Evolutionary conservation across 2,329 filamentous ascomycete genomes (phyloP).

Genomic region (Beauveria asiatica): DNA sequence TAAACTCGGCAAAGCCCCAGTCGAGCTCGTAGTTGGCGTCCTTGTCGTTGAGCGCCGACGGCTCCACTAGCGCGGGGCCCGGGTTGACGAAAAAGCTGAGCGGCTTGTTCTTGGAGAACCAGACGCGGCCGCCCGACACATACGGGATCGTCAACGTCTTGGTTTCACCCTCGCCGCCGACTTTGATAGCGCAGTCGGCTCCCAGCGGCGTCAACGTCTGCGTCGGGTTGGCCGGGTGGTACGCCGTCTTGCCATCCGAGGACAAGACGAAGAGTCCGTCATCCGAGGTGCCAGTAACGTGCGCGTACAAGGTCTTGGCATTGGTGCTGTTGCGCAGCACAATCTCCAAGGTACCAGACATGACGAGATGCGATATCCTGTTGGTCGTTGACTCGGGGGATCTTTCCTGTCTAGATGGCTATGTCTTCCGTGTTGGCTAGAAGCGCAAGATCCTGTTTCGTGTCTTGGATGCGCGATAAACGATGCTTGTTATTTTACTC

Average conservation of each 20-base stretch:
- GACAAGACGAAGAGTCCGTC: constrained; percentile 54
- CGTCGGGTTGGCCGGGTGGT: constrained; percentile 54
- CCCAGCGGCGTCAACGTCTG: constrained; percentile 41
- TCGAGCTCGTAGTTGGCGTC: constrained; percentile 53
- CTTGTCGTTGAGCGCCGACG: constrained; percentile 56
- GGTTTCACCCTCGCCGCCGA: constrained; percentile 53
- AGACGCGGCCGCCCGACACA: constrained; percentile 62
- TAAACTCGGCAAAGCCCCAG: constrained; percentile 65
- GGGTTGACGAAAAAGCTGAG: constrained; percentile 65
- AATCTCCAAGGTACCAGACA: constrained; percentile 41
- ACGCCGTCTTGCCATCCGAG: constrained; percentile 56
- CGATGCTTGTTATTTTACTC: neutral
- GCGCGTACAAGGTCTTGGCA: constrained; percentile 51
- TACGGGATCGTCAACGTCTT: constrained; percentile 58
- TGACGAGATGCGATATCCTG: neutral
- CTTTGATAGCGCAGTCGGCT: constrained; percentile 52
- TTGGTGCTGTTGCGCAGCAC: constrained; percentile 57
- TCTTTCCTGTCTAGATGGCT: neutral
- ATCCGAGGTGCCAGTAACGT: constrained; percentile 57
- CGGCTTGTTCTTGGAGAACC: constrained; percentile 53
- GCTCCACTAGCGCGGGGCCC: constrained; percentile 65
- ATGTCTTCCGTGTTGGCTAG: neutral
- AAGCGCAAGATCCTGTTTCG: neutral
- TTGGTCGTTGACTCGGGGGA: neutral
- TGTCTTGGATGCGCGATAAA: neutral